Evolutionary conservation across 192 early-diverging fungal genomes (phyloP), one percentile per base, ranked within the genome.

Genomic region (Diversispora eburnea): DNA sequence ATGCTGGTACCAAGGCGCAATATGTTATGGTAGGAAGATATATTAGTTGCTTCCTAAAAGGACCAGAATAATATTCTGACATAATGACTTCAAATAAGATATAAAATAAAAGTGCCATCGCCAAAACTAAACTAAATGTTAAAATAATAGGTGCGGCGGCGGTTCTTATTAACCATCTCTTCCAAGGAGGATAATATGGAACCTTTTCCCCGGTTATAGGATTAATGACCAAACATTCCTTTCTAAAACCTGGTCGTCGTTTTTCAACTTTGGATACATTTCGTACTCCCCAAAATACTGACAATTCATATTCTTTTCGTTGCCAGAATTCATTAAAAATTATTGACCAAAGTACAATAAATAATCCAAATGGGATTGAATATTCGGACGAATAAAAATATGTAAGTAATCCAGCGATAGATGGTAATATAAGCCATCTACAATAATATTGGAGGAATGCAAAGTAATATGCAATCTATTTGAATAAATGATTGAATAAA

Each of bases 371-470:
- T 73, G 79, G 76, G 63, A 88, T 86, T 25, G 90, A 88, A 67
- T 92, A 92, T 33, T 80, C 74, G 10, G 77, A 75, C 46, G 76
- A 70, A 25, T 80, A 77, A 6, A 86, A 77, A 70, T 88, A 90
- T 66, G 85, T 82, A 7, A 89, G 22, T 8, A 87, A 48, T 13
- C 95, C 94, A 8, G 90, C 61, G 5, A 81, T 83, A 1, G 94
- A 78, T 10, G 93, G 93, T 4, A 82, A 71, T 33, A 87, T 78
- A 33, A 98, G 82, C 84, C 88, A 92, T 9, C 91, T 61, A 49
- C 92, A 84, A 81, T 96, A 98, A 76, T 87, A 92, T 80, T 96
- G 93, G 3, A 96, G 77, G 79, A 96, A 98, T 12, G 94, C 94
- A 86, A 98, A 98, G 81, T 98, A 96, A 81, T 86, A 90, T n/a